Conservation (phyloP, 345 rosid species). For the Ailanthus altissimus region DNA sequence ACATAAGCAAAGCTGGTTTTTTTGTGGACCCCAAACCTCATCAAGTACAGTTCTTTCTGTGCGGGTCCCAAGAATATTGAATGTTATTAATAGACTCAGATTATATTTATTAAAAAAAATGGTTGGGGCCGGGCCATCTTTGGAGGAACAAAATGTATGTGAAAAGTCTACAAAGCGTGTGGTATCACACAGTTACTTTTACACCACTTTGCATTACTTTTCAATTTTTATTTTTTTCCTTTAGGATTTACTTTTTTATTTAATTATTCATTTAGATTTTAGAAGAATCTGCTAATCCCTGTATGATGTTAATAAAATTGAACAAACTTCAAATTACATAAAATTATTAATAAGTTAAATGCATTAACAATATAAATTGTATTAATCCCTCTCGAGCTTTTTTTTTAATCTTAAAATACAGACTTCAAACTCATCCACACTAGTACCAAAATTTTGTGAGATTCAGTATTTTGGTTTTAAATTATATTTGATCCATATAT, state of each 20-base stretch:
- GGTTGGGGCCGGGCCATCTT: constrained; percentile 22
- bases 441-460: no score
- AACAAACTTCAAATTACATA: no score
- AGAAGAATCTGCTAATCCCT: neutral
- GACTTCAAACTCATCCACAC: no score
- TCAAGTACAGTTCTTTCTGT: neutral
- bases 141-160: constrained; percentile 5
- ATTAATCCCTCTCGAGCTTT: no score
- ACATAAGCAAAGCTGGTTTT: neutral
- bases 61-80: no score
- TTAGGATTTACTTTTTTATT: neutral
- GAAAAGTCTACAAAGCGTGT: constrained; percentile 46
- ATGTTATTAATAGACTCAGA: no score
- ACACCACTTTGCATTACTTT: constrained; percentile 18
- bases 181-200: constrained; percentile 37
- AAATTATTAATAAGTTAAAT: no score
- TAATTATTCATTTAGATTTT: neutral
- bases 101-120: neutral
- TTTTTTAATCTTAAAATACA: no score
- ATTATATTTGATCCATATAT: no score
- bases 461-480: no score
- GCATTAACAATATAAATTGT: no score
- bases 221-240: neutral
- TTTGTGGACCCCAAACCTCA: neutral
- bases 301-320: no score